Percentiles rank a stretch among this genome's conserved stretches.
phyloP scores from a whole-genome alignment of 2,329 filamentous ascomycete genomes.

The Aspergillus sp. region DNA sequence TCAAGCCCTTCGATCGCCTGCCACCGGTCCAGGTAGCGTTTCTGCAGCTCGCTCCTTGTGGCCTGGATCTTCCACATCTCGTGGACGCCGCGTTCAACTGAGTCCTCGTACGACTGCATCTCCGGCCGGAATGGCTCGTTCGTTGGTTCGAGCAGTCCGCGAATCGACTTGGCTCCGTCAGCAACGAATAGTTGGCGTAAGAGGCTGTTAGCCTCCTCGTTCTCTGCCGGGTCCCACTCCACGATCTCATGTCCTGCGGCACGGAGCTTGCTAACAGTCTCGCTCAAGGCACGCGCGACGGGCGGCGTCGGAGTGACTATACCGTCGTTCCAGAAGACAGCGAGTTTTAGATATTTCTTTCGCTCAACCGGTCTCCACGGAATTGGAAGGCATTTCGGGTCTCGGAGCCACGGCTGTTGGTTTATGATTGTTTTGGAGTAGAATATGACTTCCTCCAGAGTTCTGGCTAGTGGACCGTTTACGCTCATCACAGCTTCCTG shows the following conservation, averaged over 20 bases:
- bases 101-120: slow-evolving; percentile 46
- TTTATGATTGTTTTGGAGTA: slow-evolving; percentile 55
- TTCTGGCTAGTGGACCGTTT: slow-evolving; percentile 62
- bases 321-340: slow-evolving; percentile 61
- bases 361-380: slow-evolving; percentile 47
- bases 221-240: slow-evolving; percentile 27
- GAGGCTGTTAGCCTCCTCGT: neutral
- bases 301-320: slow-evolving; percentile 65
- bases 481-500: slow-evolving; percentile 66
- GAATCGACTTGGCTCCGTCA: slow-evolving; percentile 51
- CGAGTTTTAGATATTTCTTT: slow-evolving; percentile 51
- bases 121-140: slow-evolving; percentile 47
- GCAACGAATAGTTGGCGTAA: slow-evolving; percentile 42
- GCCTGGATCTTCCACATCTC: slow-evolving; percentile 53
- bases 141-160: slow-evolving; percentile 22
- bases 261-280: slow-evolving; percentile 54
- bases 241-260: slow-evolving; percentile 53
- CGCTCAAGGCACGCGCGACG: slow-evolving; percentile 55
- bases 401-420: slow-evolving; percentile 54
- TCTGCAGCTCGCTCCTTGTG: slow-evolving; percentile 44
- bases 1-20: neutral
- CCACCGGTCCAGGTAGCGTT: slow-evolving; percentile 23
- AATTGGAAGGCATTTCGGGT: slow-evolving; percentile 59
- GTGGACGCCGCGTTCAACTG: slow-evolving; percentile 44
- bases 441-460: slow-evolving; percentile 55